Base-by-base conservation (phyloP, 805 yeast species). In the Metschnikowia arizonensis region DNA sequence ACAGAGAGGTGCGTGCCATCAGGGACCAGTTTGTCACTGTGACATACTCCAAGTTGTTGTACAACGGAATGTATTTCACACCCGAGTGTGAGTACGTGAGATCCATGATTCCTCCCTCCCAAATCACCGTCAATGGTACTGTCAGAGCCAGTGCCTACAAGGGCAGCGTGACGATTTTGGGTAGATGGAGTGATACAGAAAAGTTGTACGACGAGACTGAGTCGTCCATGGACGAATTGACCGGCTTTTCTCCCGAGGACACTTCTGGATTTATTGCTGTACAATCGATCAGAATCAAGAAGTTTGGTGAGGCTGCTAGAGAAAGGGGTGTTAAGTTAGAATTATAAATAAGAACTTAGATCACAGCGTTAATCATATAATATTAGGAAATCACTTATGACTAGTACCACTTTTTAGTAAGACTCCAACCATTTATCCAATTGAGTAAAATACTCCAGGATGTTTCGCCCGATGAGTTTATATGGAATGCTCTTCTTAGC, bases 81-180 rank as follows among this genome's bases (percentile, higher is more conserved):
- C 99, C 99, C 65, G 99, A 93, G 77, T 87, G 97, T 69, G 99
- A 91, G 73, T 93, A 83, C 67, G 84, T 88, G 63, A 86, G 97
- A 74, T 63, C 86, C 17, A 88, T 88, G 95, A 93, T 93, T 60
- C 81, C 81, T 50, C 97, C 97, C 49, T 90, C 98, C 32, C 99
- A 93, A 74, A 79, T 74, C 59, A 85, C 96, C 46, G 98, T 93
- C 61, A 93, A 93, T 65, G 99, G 99, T 73, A 84, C 82, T 56
- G 99, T 93, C 57, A 87, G 98, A 77, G 84, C 90, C 53, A 79
- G 89, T 64, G 82, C 85, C 55, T 93, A 91, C 83, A 93, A 93
- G 79, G 99, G 99, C 58, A 74, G 82, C 52, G 70, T 88, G 56
- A 72, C 75, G 47, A 80, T 91, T 56, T 79, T 90, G 63, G 99